These are phyloP conservation scores for Penicillium chermesinum DNA, from an alignment of 495 filamentous ascomycete species.

Conservation along the genomic window DNA sequence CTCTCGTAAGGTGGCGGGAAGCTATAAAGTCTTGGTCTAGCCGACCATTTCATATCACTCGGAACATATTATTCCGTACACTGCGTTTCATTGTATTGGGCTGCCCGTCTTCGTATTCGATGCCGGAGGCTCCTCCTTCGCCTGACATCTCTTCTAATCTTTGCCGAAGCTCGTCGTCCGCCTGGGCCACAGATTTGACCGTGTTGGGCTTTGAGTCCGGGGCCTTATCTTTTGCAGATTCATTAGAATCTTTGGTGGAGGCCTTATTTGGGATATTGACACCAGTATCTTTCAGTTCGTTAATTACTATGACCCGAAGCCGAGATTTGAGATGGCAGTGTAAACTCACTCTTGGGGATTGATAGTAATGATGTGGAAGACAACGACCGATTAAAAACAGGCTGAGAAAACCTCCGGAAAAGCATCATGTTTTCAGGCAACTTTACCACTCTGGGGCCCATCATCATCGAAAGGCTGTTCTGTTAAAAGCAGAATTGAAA, in stretches of 20 bases:
- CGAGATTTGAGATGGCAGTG: not conserved
- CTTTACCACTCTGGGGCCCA: no score
- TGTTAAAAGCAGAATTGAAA: no score
- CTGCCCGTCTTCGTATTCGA: conserved; percentile 75
- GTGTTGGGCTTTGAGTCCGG: conserved; percentile 4
- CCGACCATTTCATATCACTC: conserved; percentile 47
- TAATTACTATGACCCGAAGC: no score
- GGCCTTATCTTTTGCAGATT: conserved; percentile 2
- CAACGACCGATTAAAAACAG: not conserved
- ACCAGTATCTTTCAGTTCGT: no score
- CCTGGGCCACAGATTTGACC: conserved; percentile 51
- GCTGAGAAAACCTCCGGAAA: not conserved
- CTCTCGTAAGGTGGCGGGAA: no score
- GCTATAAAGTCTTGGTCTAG: not conserved
- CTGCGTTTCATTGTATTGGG: conserved; percentile 71
- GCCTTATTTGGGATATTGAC: conserved; percentile 1
- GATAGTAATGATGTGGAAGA: not conserved
- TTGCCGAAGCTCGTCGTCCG: conserved; percentile 62
- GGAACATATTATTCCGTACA: conserved; percentile 77
- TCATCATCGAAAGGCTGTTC: no score
- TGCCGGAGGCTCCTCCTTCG: conserved; percentile 69
- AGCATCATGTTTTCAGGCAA: no score
- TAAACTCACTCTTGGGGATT: not conserved
- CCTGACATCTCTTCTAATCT: conserved; percentile 67
- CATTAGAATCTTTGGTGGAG: not conserved